Conservation (phyloP, 176 grass and related monocot species). For the bread wheat (Triticum aestivum) region IWGSC_CS_RefSeq_v2.1 NC_057804.1:393832799-393833298, state of each 20-base stretch:
- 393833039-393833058: conserved; percentile 71
- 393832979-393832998: conserved; percentile 78
- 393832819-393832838: conserved; percentile 92
- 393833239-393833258: not conserved
- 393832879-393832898: conserved; percentile 98
- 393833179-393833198: not conserved
- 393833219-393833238: not conserved
- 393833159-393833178: conserved; percentile 1
- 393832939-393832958: conserved; percentile 85
- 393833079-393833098: conserved; percentile 69
- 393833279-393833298: conserved; percentile 99
- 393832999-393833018: conserved; percentile 85
- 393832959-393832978: conserved; percentile 90
- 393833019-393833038: conserved; percentile 91
- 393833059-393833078: conserved; percentile 57
- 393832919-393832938: conserved; percentile 93
- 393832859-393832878: conserved; percentile 94
- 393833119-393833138: conserved; percentile 17
- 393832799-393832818: conserved; percentile 98
- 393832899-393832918: conserved; percentile 98
- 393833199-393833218: conserved; percentile 11
- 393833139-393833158: not conserved
- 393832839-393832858: conserved; percentile 89
- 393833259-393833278: conserved; percentile 8
- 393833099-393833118: conserved; percentile 40